Evolutionary conservation across 2,329 filamentous ascomycete species (phyloP), one percentile per base, ranked within the genome.

Genomic region (Trichothecium sympodiale): DNA sequence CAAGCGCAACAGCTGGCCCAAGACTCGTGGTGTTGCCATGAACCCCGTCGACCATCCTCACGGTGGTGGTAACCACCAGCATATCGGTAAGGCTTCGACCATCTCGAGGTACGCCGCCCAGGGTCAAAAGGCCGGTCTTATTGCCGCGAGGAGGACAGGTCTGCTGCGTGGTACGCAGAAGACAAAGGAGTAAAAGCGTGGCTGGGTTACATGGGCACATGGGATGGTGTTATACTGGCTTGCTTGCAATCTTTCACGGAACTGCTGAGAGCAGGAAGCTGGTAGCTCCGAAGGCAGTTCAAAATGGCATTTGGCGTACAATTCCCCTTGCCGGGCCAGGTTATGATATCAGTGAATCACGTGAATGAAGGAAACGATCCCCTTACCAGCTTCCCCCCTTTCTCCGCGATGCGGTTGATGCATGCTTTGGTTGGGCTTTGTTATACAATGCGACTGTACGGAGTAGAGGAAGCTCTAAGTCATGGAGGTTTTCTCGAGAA

Each of bases 1-100:
- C 74, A 98, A 98, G 87, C 87, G 91, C 65, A 96, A 98, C 86
- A 89, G 80, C 64, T 98, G 91, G 91, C 91, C 91, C 72, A 95
- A 94, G 85, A 98, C 91, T 78, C 89, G 91, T 91, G 91, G 91
- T 95, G 91, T 98, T 82, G 91, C 91, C 71, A 98, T 98, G 91
- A 98, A 98, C 77, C 91, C 91, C 59, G 91, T 98, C 61, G 91
- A 98, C 74, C 91, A 98, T 80, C 84, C 84, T 68, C 84, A 91
- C 81, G 84, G 84, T 84, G 83, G 82, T 85, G 89, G 91, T 94
- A 96, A 98, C 81, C 91, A 98, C 71, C 91, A 98, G 78, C 91
- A 98, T 72, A 95, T 95, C 62, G 88, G 91, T 83, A 96, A 98
- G 76, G 91, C 91, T 59, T 98, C 91, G 53, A 98, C 91, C 65